A percentile compares a stretch with the other conserved stretches of the same genome.
Evolutionary conservation across 2,329 filamentous ascomycete genomes (phyloP).

Genomic region (Trichoderma polysporum): DNA sequence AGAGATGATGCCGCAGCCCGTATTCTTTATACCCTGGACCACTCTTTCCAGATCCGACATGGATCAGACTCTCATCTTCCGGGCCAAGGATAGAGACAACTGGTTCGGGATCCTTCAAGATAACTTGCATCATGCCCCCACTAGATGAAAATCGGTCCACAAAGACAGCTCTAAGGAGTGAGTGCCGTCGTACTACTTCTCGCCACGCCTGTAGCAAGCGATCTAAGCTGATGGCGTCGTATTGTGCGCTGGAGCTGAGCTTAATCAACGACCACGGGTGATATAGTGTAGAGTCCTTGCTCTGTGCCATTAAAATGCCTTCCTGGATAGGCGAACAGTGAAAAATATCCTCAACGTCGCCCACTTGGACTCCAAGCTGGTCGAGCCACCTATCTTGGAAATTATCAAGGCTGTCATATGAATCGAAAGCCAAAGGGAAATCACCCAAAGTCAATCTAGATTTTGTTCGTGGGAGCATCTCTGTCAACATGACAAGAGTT

Average conservation of each 20-base stretch:
- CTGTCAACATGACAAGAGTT: slow-evolving; percentile 4
- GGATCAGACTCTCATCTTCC: neutral
- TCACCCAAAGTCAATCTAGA: slow-evolving; percentile 28
- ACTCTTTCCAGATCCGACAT: neutral
- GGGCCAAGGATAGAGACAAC: neutral
- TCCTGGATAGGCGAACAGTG: slow-evolving; percentile 23
- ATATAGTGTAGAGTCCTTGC: neutral
- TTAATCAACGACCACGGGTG: neutral
- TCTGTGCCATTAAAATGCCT: slow-evolving; percentile 3
- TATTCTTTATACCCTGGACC: neutral
- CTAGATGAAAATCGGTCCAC: slow-evolving; percentile 19
- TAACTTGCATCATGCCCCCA: slow-evolving; percentile 18
- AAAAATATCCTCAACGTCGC: slow-evolving; percentile 10
- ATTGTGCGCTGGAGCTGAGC: neutral
- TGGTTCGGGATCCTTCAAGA: slow-evolving; percentile 15
- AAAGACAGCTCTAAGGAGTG: slow-evolving; percentile 20
- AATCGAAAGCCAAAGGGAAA: slow-evolving; percentile 28
- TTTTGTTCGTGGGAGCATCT: neutral
- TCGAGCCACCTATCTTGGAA: slow-evolving; percentile 2
- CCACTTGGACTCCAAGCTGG: neutral
- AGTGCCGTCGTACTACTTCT: slow-evolving; percentile 4
- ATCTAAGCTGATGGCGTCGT: neutral
- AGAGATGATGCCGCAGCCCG: slow-evolving; percentile 22
- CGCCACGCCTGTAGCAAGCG: slow-evolving; percentile 12
- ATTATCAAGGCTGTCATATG: slow-evolving; percentile 10